phyloP scores from a whole-genome alignment of 331 rosid species.

The Pyracantha coccinea region DNA sequence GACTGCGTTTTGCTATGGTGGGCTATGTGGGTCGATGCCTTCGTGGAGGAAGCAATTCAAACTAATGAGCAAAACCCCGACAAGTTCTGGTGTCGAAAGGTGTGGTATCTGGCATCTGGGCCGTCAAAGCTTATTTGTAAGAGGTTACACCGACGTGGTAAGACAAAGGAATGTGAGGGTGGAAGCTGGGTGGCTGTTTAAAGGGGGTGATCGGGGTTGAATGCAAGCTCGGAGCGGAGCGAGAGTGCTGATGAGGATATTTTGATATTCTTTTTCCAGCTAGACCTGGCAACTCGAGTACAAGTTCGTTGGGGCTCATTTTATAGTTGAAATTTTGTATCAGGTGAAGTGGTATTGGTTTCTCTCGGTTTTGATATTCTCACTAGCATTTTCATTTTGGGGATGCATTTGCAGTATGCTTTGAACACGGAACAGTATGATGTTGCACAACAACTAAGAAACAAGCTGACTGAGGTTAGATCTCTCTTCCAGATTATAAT shows the following conservation, averaged over 20 bases:
- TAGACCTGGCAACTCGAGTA: conserved; percentile 86
- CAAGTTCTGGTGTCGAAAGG: conserved; percentile 18
- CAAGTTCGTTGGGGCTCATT: conserved; percentile 41
- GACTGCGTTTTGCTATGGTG: conserved; percentile 35
- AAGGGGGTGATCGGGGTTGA: conserved; percentile 59
- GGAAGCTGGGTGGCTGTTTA: conserved; percentile 76
- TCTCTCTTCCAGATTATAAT: conserved; percentile 2
- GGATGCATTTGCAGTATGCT: conserved; percentile 56
- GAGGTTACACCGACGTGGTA: conserved; percentile 28
- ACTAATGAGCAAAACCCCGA: conserved; percentile 31
- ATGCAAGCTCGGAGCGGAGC: conserved; percentile 68
- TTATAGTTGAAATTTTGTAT: background rate
- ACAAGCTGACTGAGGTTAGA: conserved; percentile 80
- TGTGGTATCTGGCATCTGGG: conserved; percentile 32
- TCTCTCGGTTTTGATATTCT: conserved; percentile 2
- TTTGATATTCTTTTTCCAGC: conserved; percentile 79
- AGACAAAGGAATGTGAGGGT: conserved; percentile 34
- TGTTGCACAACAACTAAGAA: conserved; percentile 73
- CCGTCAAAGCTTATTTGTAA: conserved; percentile 21
- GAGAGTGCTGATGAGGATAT: conserved; percentile 85
- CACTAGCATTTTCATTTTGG: conserved; percentile 6
- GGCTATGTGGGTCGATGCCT: conserved; percentile 33
- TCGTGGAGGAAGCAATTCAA: conserved; percentile 40
- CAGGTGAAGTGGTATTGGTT: background rate
- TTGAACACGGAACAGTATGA: conserved; percentile 85